Evolutionary conservation across 163 green algal genomes (phyloP).

Genomic region (Chlamydomonas reinhardtii): DNA sequence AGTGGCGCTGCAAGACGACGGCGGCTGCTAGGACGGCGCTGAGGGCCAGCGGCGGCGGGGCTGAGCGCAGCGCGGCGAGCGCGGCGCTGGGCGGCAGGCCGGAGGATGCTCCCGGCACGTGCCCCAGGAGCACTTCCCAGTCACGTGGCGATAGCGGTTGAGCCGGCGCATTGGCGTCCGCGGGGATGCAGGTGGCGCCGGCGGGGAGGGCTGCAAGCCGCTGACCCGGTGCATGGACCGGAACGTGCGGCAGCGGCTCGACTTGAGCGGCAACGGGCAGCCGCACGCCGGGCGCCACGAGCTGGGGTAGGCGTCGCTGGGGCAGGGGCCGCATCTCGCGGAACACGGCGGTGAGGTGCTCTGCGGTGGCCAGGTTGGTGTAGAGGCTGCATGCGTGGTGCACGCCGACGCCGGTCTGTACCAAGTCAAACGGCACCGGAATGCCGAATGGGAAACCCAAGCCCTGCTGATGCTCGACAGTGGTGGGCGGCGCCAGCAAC

Average conservation of each 20-base stretch:
- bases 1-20: not conserved
- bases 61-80: too few relatives aligned
- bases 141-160: too few relatives aligned
- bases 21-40: too few relatives aligned
- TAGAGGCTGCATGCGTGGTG: not conserved
- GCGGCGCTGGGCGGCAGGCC: too few relatives aligned
- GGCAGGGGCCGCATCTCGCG: too few relatives aligned
- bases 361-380: not conserved
- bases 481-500: not conserved
- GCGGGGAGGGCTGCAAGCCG: too few relatives aligned
- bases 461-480: not conserved
- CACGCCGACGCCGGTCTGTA: not conserved
- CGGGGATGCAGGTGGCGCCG: not conserved
- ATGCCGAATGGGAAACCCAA: not conserved
- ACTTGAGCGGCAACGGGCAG: not conserved
- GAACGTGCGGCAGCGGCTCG: not conserved
- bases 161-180: too few relatives aligned
- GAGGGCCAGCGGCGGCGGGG: too few relatives aligned
- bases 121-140: not conserved
- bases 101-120: too few relatives aligned
- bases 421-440: not conserved
- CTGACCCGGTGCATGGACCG: not conserved
- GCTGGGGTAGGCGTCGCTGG: too few relatives aligned
- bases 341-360: not conserved
- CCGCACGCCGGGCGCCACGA: too few relatives aligned